Evolutionary conservation across 192 early-diverging fungal genomes (phyloP), one percentile per base, ranked within the genome.

Genomic region (Lobosporangium transversale): DNA sequence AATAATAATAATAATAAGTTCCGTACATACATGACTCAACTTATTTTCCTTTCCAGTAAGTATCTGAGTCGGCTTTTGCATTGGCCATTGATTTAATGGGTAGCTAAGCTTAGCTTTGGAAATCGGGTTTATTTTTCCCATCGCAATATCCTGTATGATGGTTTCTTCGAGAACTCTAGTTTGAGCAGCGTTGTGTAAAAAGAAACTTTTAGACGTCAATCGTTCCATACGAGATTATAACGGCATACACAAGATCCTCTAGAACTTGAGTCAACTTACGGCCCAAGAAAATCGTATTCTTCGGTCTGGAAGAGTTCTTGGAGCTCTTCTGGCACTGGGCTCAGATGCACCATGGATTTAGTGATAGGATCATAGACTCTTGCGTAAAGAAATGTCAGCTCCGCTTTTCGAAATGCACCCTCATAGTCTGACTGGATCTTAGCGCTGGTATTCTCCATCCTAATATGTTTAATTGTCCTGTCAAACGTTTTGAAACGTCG

Each of bases 331-430:
- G 86, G 84, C 0, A 90, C 40, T 14, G 88, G 66, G 21, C 79
- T 87, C 26, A 98, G 79, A 45, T 85, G 85, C 3, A 83, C 87
- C 56, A 94, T 68, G 0, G 58, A 20, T 12, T 81, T 66, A 1
- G 68, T 42, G 1, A 47, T 43, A 1, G 93, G 90, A 62, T 95
- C 92, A 70, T 91, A 99, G 4, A 99, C 97, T 0, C 91, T 84
- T 58, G 98, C 96, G 70, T 95, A 91, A 36, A 89, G 69, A 80
- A 99, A 99, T 0, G 94, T 95, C 5, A 90, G 75, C 30, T 98
- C 92, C 2, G 98, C 97, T 27, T 86, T 78, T 18, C 71, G 66
- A 58, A 95, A 97, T 4, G 80, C 68, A 3, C 84, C 70, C 31
- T 85, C 81, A 58, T 99, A 99, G n/a, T 85, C 84, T 2, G 82